Base-by-base conservation (phyloP, 1,139 yeast genomes). In the Wickerhamomyces sp. region DNA sequence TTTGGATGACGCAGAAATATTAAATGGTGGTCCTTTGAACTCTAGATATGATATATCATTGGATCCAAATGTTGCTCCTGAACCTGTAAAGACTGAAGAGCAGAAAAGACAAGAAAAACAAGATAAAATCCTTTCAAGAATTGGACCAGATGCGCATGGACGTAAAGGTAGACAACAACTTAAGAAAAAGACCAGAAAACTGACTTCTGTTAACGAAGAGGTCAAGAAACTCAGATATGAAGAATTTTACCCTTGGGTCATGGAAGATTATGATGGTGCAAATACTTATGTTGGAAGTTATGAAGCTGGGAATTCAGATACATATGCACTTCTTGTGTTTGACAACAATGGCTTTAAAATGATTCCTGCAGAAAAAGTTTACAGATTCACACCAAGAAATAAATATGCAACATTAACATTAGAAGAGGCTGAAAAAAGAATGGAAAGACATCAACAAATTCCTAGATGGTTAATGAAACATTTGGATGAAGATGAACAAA, bases 381-480 rank as follows among this genome's bases (percentile, higher is more conserved):
- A 92, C 65, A 78, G 83, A 54, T 90, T 92, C 66, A 89, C 96
- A 0, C 96, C 96, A 21, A 74, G 97, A 64, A 90, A 88, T 61
- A 86, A 83, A 60, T 92, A 87, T 59, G 95, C 96, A 7, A 90
- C 98, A 0, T 74, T 92, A 60, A 87, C 97, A 0, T 70, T 89
- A 42, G 98, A 92, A 56, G 98, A 92, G 64, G 98, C 97, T 0
- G 98, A 92, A 65, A 92, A 88, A 27, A 78, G 88, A 54, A 87
- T 90, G 96, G 94, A 86, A 52, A 83, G 84, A 58, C 78, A 77
- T 45, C 74, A 79, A 10, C 73, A 81, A 24, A 87, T 88, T 14
- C 95, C 96, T 36, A 77, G 98, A 61, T 92, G 98, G 98, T 71
- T 92, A 48, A 92, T 92, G 98, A 85, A 79, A 59, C 94, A 87